Conservation (phyloP, 2,329 filamentous ascomycete genomes). For the Cadophora malorum region DNA sequence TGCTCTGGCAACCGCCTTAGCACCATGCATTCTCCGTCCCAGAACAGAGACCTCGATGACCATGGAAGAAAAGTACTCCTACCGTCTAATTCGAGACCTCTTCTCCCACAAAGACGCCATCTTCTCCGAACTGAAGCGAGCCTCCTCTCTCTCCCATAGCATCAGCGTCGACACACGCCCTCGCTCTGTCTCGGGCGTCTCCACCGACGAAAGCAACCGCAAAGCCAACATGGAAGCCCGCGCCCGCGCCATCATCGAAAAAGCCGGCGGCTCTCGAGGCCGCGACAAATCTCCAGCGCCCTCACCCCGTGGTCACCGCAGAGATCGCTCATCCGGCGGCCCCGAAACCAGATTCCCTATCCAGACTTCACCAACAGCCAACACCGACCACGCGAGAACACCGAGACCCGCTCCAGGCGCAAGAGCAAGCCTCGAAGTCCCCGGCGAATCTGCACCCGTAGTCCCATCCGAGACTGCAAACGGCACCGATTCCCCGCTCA, state of each 20-base stretch:
- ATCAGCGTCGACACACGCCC: constrained; percentile 66
- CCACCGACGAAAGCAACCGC: constrained; percentile 94
- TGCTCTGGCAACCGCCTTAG: constrained; percentile 74
- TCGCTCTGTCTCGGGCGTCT: constrained; percentile 89
- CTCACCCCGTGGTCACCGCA: constrained; percentile 67
- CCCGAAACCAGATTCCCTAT: constrained; percentile 87
- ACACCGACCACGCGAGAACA: constrained; percentile 50
- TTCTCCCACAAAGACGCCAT: constrained; percentile 94
- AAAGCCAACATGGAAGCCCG: constrained; percentile 94
- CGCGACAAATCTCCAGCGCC: constrained; percentile 78
- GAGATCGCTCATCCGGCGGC: constrained; percentile 78
- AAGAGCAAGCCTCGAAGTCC: constrained; percentile 72
- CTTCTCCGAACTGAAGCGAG: constrained; percentile 94
- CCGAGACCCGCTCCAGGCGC: constrained; percentile 42
- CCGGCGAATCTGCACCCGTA: constrained; percentile 30
- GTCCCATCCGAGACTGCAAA: constrained; percentile 31
- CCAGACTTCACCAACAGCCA: constrained; percentile 65
- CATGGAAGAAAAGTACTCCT: constrained; percentile 93
- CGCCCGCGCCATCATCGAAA: constrained; percentile 75
- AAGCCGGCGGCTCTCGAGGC: constrained; percentile 62
- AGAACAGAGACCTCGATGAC: constrained; percentile 87
- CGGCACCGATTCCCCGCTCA: constrained; percentile 31
- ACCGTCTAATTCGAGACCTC: constrained; percentile 88
- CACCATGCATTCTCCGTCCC: constrained; percentile 87
- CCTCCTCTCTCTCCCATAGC: constrained; percentile 73